Evolutionary conservation across 371 early-diverging fungal genomes (phyloP).

Genomic region (Saksenaea oblongispora): DNA sequence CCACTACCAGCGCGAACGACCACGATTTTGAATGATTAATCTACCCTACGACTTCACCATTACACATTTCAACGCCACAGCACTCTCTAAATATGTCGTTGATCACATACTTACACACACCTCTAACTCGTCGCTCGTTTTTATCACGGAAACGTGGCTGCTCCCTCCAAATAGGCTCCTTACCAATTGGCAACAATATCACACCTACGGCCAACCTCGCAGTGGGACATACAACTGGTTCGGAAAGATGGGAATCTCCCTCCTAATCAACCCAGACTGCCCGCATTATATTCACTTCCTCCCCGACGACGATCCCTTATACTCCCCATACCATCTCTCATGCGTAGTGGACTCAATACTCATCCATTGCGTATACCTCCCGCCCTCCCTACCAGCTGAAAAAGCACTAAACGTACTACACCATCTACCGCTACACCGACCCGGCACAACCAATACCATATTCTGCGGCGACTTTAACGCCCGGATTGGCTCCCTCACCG

Average conservation of each 20-base stretch:
- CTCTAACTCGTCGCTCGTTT: too few relatives aligned
- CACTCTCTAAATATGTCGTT: background rate
- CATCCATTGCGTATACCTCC: conserved; percentile 15
- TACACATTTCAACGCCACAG: background rate
- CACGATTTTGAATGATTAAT: background rate
- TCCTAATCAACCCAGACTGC: conserved; percentile 1
- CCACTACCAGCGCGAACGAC: too few relatives aligned
- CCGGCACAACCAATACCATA: conserved; percentile 11
- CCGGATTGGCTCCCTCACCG: background rate
- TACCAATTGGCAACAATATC: conserved; percentile 12
- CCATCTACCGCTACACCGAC: background rate
- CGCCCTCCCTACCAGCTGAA: conserved; percentile 2
- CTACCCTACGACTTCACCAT: too few relatives aligned
- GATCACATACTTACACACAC: too few relatives aligned
- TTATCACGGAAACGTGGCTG: too few relatives aligned
- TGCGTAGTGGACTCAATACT: background rate
- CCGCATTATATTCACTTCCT: background rate
- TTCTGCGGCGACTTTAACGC: conserved; percentile 26
- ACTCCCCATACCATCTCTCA: conserved; percentile 1
- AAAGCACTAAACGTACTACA: background rate
- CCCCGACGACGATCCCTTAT: background rate
- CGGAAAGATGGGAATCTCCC: conserved; percentile 10
- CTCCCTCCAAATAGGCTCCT: conserved; percentile 1
- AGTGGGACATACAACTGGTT: background rate
- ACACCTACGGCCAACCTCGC: conserved; percentile 11